Conservation (phyloP, 1,139 yeast genomes). For the Blastobotrys apis region DNA sequence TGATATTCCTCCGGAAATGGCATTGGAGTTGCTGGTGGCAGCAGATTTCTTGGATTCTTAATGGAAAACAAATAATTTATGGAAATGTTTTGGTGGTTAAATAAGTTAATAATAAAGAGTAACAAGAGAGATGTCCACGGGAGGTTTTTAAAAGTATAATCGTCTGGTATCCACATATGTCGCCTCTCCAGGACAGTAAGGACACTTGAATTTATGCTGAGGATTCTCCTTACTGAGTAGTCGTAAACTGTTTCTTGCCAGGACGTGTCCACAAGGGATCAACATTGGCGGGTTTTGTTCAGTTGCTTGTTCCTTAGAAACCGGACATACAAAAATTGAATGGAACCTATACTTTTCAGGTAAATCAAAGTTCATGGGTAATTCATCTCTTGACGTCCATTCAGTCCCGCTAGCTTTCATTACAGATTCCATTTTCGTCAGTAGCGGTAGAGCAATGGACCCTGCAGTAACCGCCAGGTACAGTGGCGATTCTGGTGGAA, state of each 20-base stretch:
- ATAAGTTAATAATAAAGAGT: not conserved
- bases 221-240: conserved; percentile 36
- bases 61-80: conserved; percentile 6
- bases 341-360: conserved; percentile 58
- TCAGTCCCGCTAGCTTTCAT: conserved; percentile 47
- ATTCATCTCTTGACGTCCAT: conserved; percentile 53
- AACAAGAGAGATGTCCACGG: too few relatives aligned
- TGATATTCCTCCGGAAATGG: conserved; percentile 89
- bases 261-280: conserved; percentile 60
- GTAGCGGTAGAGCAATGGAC: conserved; percentile 63
- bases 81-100: not conserved
- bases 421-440: conserved; percentile 59
- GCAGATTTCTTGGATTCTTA: conserved; percentile 78
- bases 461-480: conserved; percentile 68
- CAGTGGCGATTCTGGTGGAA: conserved; percentile 68
- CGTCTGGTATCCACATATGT: conserved; percentile 28
- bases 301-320: conserved; percentile 77
- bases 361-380: conserved; percentile 56
- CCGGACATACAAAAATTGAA: conserved; percentile 88
- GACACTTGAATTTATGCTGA: conserved; percentile 52
- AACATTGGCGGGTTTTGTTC: conserved; percentile 55
- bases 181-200: conserved; percentile 55
- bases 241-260: conserved; percentile 49
- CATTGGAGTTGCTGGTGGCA: conserved; percentile 82
- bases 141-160: too few relatives aligned